Conservation (phyloP, 257 asterid species). For the Asclepias syriaca region DNA sequence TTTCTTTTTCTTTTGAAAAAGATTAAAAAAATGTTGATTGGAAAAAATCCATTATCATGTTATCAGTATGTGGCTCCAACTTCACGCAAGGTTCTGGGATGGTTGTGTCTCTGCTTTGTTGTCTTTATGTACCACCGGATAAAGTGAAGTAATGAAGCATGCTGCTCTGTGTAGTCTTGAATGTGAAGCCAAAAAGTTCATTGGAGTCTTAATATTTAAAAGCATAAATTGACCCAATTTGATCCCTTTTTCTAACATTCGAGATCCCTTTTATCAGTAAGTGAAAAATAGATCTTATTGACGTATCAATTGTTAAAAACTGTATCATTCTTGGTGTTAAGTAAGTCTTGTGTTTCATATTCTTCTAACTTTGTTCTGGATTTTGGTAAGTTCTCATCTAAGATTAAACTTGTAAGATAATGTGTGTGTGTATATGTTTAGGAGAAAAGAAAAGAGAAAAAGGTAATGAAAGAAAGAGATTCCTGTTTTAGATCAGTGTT, state of each 20-base stretch:
- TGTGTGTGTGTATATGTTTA: not conserved
- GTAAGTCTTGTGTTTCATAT: not conserved
- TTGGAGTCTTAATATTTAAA: not conserved
- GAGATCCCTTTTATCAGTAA: too few species aligned
- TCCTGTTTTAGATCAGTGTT: not conserved
- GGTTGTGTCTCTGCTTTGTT: not conserved
- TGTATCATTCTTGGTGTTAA: not conserved
- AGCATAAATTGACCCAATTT: too few species aligned
- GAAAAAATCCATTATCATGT: not conserved
- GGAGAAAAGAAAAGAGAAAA: too few species aligned
- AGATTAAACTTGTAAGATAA: not conserved
- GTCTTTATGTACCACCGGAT: not conserved
- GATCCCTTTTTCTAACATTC: too few species aligned
- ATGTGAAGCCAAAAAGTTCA: not conserved
- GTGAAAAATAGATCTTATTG: too few species aligned
- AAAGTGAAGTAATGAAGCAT: not conserved
- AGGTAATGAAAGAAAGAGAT: not conserved
- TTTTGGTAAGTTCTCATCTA: slow-evolving; percentile 4
- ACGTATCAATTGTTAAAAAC: too few species aligned
- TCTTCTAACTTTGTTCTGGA: not conserved
- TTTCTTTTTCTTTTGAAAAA: not conserved
- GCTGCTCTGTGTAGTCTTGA: not conserved
- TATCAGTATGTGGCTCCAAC: not conserved
- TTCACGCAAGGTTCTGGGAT: not conserved
- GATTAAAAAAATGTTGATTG: not conserved